These are phyloP conservation scores for Aspergillus fumigatiaffinis DNA, from an alignment of 2,329 filamentous ascomycete genomes.

Conservation along the genomic window DNA sequence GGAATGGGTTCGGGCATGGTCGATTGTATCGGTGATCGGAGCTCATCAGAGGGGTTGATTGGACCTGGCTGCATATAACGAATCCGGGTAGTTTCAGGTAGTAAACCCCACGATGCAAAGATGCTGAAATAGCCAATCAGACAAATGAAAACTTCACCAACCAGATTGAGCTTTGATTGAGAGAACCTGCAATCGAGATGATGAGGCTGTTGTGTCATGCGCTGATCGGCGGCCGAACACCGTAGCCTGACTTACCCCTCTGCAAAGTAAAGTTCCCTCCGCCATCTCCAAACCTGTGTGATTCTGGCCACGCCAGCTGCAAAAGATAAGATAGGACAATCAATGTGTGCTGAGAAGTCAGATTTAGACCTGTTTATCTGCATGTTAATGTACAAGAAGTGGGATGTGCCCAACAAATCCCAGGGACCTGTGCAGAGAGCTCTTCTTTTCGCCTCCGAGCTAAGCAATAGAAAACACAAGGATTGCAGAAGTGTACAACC, in stretches of 20 bases:
- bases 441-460: conserved; percentile 15
- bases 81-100: no score
- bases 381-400: conserved; percentile 34
- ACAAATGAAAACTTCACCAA: no score
- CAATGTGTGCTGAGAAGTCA: conserved; percentile 9
- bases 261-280: not conserved
- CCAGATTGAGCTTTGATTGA: no score
- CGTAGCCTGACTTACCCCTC: not conserved
- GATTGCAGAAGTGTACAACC: conserved; percentile 23
- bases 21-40: not conserved
- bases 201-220: not conserved
- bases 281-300: not conserved
- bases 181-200: no score
- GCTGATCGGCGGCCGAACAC: not conserved
- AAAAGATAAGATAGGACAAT: not conserved
- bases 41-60: no score
- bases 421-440: conserved; percentile 8
- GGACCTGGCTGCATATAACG: no score
- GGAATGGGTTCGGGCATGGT: not conserved
- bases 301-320: not conserved
- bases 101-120: no score
- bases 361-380: conserved; percentile 30
- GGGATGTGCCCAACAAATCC: conserved; percentile 11
- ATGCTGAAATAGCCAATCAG: no score
- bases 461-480: conserved; percentile 15